phyloP scores from a whole-genome alignment of 2,329 filamentous ascomycete species.

The Phialophora expanda region DNA sequence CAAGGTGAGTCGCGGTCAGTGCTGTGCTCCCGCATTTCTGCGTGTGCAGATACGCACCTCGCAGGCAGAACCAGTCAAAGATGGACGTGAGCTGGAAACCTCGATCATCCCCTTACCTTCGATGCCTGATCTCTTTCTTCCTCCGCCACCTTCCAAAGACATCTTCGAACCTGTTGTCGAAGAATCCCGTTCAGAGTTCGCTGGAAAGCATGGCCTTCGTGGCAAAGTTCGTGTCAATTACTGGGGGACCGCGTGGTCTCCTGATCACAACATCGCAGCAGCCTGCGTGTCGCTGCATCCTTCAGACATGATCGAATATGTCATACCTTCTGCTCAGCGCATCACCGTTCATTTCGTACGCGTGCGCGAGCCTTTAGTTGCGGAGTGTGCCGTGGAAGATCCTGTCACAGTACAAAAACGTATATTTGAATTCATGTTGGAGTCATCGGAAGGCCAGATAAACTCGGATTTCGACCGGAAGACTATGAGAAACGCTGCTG shows the following conservation, averaged over 20 bases:
- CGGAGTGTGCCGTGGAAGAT: background rate
- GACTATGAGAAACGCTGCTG: constrained; percentile 20
- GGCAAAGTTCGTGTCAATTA: constrained; percentile 56
- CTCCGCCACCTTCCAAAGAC: background rate
- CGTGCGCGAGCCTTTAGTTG: background rate
- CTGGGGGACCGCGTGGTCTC: constrained; percentile 59
- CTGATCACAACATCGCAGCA: constrained; percentile 54
- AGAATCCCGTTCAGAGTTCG: constrained; percentile 46
- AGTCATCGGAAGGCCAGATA: constrained; percentile 11
- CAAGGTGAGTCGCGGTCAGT: constrained; percentile 26
- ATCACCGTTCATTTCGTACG: constrained; percentile 24
- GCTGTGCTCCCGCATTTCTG: constrained; percentile 18
- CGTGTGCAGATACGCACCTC: constrained; percentile 8
- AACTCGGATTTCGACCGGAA: constrained; percentile 25
- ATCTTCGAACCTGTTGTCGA: constrained; percentile 22
- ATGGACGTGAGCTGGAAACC: constrained; percentile 1
- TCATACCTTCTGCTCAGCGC: constrained; percentile 24
- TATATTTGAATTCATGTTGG: constrained; percentile 21
- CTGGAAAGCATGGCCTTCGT: constrained; percentile 56
- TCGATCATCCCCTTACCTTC: constrained; percentile 9
- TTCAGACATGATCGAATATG: constrained; percentile 62
- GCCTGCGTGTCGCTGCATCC: constrained; percentile 60
- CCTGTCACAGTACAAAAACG: constrained; percentile 15
- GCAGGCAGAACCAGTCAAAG: background rate
- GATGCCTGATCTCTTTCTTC: background rate